Percentiles rank a stretch among this genome's conserved stretches.
phyloP scores from a whole-genome alignment of 2,329 filamentous ascomycete genomes.

The Biscogniauxia mediterranea region DNA sequence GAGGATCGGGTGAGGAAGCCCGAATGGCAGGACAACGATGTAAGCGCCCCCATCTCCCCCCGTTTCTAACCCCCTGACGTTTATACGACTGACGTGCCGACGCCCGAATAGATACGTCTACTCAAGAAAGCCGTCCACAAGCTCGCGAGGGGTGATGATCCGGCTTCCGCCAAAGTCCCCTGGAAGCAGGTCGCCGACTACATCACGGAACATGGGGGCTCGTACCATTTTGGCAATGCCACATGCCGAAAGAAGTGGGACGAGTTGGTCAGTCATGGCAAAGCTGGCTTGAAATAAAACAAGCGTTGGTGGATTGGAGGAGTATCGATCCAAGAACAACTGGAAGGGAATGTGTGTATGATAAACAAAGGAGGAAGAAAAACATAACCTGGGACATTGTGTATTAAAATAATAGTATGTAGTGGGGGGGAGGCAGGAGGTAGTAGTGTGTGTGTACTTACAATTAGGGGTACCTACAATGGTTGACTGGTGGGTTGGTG shows the following conservation, averaged over 20 bases:
- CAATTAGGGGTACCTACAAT: slow-evolving; percentile 6
- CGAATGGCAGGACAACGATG: slow-evolving; percentile 61
- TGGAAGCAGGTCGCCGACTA: slow-evolving; percentile 59
- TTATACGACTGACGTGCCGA: slow-evolving; percentile 1
- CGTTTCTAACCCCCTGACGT: background rate
- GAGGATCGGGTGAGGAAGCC: slow-evolving; percentile 64
- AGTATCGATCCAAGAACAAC: background rate
- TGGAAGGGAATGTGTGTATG: background rate
- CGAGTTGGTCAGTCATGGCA: slow-evolving; percentile 36
- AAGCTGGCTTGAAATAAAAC: slow-evolving; percentile 5
- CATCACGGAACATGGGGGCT: slow-evolving; percentile 50
- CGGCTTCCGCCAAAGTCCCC: slow-evolving; percentile 40
- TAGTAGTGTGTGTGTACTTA: slow-evolving; percentile 25
- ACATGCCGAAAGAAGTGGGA: slow-evolving; percentile 60
- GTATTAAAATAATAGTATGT: background rate
- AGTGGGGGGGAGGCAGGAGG: background rate
- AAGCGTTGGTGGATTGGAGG: slow-evolving; percentile 2
- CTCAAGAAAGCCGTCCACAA: slow-evolving; percentile 44
- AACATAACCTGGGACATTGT: background rate
- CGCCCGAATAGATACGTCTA: slow-evolving; percentile 40
- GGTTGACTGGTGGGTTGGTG: slow-evolving; percentile 1
- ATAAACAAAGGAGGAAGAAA: background rate
- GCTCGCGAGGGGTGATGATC: slow-evolving; percentile 31
- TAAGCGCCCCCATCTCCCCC: slow-evolving; percentile 43
- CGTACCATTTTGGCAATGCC: slow-evolving; percentile 58